phyloP scores from a whole-genome alignment of 495 filamentous ascomycete genomes.

The Tuber umbilicatum region DNA sequence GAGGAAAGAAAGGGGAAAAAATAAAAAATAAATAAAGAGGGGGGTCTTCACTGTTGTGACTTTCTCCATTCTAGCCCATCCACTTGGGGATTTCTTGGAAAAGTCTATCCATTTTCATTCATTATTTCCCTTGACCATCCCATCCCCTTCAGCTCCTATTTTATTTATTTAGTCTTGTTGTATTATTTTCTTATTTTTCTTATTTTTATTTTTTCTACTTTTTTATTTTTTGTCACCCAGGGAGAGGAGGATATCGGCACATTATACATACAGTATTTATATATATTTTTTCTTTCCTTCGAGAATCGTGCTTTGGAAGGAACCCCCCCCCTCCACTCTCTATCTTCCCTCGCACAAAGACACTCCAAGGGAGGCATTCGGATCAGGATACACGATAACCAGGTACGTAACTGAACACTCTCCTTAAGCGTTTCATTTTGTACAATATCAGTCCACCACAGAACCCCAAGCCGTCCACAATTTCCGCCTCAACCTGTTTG shows the following conservation, averaged over 20 bases:
- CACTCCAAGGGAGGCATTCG: neutral
- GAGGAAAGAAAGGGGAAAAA: neutral
- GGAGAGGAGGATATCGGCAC: conserved; percentile 2
- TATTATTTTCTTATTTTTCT: neutral
- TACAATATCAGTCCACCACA: conserved; percentile 23
- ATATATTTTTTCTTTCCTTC: conserved; percentile 8
- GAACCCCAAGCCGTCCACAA: conserved; percentile 14
- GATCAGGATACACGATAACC: neutral
- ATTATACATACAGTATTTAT: conserved; percentile 1
- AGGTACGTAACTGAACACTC: neutral
- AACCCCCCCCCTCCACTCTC: conserved; percentile 4
- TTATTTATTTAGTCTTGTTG: neutral
- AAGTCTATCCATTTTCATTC: neutral
- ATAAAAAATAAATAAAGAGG: neutral
- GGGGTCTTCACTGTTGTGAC: neutral
- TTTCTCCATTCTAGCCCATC: neutral
- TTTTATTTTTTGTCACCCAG: conserved; percentile 15
- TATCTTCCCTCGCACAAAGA: conserved; percentile 5
- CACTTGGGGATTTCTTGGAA: neutral
- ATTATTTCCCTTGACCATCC: neutral
- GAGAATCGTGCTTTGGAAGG: conserved; percentile 14
- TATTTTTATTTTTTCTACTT: conserved; percentile 3
- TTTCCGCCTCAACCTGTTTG: conserved; percentile 25
- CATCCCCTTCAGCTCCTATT: neutral
- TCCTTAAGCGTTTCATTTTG: neutral